These are phyloP conservation scores for Asterophora parasitica DNA, from an alignment of 768 basidiomycete genomes.

Conservation along the genomic window DNA sequence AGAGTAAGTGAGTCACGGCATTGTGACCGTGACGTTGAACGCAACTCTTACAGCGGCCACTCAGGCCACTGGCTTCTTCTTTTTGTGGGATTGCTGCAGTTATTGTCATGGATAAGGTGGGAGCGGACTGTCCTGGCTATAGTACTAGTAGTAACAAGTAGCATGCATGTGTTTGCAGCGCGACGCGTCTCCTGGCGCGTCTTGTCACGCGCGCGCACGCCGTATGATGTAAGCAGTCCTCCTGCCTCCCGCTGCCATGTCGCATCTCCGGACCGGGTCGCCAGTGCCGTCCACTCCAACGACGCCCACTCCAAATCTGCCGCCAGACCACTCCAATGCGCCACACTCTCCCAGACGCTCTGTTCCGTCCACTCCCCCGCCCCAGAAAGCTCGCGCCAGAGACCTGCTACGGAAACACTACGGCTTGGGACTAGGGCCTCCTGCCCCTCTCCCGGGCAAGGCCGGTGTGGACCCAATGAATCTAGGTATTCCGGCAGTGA, in stretches of 20 bases:
- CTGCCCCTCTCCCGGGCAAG: conserved; percentile 52
- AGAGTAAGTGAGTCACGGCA: conserved; percentile 10
- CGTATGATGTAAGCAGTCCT: conserved; percentile 12
- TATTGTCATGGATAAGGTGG: too few species aligned
- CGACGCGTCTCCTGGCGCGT: too few species aligned
- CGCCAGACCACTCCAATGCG: conserved; percentile 7
- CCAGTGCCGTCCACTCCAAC: conserved; percentile 24
- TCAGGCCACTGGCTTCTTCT: too few species aligned
- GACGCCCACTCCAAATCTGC: conserved; percentile 14
- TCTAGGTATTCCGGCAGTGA: conserved; percentile 45
- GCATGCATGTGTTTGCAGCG: too few species aligned
- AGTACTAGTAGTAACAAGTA: too few species aligned
- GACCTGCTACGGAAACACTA: conserved; percentile 85
- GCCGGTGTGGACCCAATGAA: conserved; percentile 77
- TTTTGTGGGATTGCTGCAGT: too few species aligned
- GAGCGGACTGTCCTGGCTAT: too few species aligned
- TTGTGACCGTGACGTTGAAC: conserved; percentile 16
- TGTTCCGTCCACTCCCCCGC: conserved; percentile 27
- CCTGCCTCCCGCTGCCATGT: conserved; percentile 30
- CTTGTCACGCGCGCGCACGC: too few species aligned
- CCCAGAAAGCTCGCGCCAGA: conserved; percentile 55
- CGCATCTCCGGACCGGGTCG: conserved; percentile 41
- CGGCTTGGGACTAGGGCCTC: conserved; percentile 74
- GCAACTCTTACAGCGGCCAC: too few species aligned
- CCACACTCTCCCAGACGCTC: conserved; percentile 25